Percentiles rank a stretch among this genome's conserved stretches.
phyloP scores from a whole-genome alignment of 1,284 basidiomycete species.

The Cystobasidium slooffiae region DNA sequence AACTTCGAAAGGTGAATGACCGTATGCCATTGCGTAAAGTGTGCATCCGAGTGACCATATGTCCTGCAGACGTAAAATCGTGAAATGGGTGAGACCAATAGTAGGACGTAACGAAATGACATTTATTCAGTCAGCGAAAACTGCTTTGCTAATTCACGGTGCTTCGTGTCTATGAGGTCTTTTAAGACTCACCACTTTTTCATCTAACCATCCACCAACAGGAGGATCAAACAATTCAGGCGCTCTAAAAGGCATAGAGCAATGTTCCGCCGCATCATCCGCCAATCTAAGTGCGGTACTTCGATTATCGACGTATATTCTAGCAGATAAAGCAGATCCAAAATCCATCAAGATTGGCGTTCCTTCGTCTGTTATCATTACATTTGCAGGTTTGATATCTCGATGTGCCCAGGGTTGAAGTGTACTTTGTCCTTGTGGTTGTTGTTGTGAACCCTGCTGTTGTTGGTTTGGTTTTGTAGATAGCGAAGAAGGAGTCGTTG shows the following conservation, averaged over 20 bases:
- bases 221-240: slow-evolving; percentile 82
- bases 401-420: slow-evolving; percentile 91
- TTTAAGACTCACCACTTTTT: slow-evolving; percentile 36
- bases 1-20: slow-evolving; percentile 78
- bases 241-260: slow-evolving; percentile 93
- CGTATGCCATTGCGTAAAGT: slow-evolving; percentile 86
- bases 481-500: slow-evolving; percentile 5
- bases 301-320: slow-evolving; percentile 75
- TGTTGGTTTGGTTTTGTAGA: not conserved
- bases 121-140: not conserved
- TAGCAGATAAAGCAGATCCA: slow-evolving; percentile 81
- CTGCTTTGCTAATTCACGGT: too few relatives aligned
- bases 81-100: not conserved
- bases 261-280: slow-evolving; percentile 93
- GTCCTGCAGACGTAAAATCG: slow-evolving; percentile 59
- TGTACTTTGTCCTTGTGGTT: slow-evolving; percentile 49
- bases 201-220: slow-evolving; percentile 34
- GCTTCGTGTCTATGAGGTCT: too few relatives aligned
- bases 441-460: slow-evolving; percentile 7
- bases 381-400: slow-evolving; percentile 97
- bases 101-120: not conserved
- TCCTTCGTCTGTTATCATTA: slow-evolving; percentile 94
- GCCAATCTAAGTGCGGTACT: slow-evolving; percentile 85
- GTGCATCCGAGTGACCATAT: slow-evolving; percentile 96
- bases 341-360: slow-evolving; percentile 97